A percentile compares a stretch with the other conserved stretches of the same genome.
phyloP scores from a whole-genome alignment of 1,284 basidiomycete genomes.

The Ganoderma sinense region DNA sequence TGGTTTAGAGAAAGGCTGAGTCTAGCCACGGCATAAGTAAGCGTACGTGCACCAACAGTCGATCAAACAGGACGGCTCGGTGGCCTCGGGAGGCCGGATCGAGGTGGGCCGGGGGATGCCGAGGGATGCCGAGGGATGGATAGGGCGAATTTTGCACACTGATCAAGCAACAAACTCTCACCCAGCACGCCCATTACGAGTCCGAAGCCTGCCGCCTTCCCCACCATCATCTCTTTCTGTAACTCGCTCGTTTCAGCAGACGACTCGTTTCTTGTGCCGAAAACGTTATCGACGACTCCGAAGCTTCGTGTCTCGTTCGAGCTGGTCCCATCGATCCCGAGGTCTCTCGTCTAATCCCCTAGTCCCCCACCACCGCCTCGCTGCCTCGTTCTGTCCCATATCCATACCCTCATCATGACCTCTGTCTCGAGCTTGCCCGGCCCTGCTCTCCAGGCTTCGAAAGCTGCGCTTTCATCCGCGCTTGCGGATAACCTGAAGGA shows the following conservation, averaged over 20 bases:
- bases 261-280: conserved; percentile 22
- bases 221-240: conserved; percentile 12
- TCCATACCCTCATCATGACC: conserved; percentile 32
- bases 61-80: background rate
- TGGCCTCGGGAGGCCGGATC: background rate
- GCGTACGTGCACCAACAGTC: background rate
- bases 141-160: conserved; percentile 20
- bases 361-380: background rate
- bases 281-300: background rate
- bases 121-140: conserved; percentile 11
- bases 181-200: conserved; percentile 27
- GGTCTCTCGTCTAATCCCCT: conserved; percentile 3
- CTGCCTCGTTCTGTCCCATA: background rate
- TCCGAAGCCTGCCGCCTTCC: conserved; percentile 14
- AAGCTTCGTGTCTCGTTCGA: conserved; percentile 2
- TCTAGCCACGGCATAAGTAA: too few relatives aligned
- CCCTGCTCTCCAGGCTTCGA: conserved; percentile 74
- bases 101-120: conserved; percentile 8
- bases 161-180: conserved; percentile 27
- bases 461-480: conserved; percentile 75
- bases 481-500: conserved; percentile 57
- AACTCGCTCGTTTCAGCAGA: conserved; percentile 28
- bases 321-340: conserved; percentile 23
- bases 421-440: conserved; percentile 57
- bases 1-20: too few relatives aligned